phyloP scores from a whole-genome alignment of 345 rosid species.

The Salix koriyanagi region DNA sequence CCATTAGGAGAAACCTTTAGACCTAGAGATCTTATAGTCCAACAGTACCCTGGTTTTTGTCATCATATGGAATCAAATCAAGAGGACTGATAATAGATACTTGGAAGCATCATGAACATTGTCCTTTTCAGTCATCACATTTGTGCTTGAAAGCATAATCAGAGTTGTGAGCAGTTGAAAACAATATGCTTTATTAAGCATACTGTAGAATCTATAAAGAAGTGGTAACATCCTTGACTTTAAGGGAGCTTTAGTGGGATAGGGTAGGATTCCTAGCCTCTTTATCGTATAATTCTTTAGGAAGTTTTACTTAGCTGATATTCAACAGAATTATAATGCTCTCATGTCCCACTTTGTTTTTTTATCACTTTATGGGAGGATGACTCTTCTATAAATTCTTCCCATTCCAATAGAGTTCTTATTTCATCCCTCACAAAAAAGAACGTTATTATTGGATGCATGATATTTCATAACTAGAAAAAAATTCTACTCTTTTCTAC shows the following conservation, averaged over 20 bases:
- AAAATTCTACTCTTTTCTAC: background rate
- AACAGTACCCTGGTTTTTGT: background rate
- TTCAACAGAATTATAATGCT: background rate
- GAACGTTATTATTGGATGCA: background rate
- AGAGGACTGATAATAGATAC: background rate
- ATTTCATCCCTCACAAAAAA: background rate
- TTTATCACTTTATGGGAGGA: background rate
- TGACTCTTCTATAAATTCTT: background rate
- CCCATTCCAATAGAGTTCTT: background rate
- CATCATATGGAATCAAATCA: constrained; percentile 3
- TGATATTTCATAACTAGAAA: background rate
- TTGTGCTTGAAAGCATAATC: background rate
- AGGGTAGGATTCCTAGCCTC: background rate
- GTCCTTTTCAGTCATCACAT: background rate
- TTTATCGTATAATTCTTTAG: background rate
- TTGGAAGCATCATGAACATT: background rate
- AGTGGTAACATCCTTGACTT: background rate
- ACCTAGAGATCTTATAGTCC: background rate
- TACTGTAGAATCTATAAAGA: background rate
- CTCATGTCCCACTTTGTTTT: background rate
- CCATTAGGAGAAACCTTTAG: background rate
- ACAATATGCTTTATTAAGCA: background rate
- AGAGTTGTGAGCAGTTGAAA: background rate
- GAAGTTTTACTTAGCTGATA: background rate
- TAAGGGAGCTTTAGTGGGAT: background rate